A percentile compares a stretch with the other conserved stretches of the same genome.
Evolutionary conservation across 148 eudicot genomes (phyloP).

Genomic region (Fagopyrum tataricum): DNA sequence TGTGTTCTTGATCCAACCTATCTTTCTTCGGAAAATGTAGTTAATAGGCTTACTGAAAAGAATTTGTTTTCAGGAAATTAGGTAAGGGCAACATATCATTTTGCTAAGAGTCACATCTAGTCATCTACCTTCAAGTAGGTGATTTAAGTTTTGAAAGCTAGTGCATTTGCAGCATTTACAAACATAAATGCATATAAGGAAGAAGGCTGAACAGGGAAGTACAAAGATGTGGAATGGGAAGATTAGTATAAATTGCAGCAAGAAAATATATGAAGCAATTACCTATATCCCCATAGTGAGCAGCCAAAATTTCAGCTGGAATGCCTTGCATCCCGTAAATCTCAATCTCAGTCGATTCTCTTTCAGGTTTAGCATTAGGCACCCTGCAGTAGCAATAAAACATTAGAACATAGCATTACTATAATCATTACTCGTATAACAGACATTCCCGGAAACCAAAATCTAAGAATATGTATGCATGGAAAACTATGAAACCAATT

Average conservation of each 20-base stretch:
- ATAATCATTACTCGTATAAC: not conserved
- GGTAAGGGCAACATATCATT: not conserved
- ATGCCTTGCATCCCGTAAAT: constrained; percentile 98
- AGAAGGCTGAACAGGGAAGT: not conserved
- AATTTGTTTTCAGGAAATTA: not conserved
- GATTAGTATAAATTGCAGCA: not conserved
- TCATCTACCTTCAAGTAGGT: not conserved
- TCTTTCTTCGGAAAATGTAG: not conserved
- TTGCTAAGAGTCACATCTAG: not conserved
- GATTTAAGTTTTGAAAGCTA: not conserved
- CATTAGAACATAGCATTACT: not conserved
- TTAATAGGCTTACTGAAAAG: not conserved
- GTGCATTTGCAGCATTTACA: not conserved
- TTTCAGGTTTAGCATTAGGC: constrained; percentile 86
- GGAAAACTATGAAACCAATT: not conserved
- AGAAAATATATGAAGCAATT: constrained; percentile 14
- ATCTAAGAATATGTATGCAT: not conserved
- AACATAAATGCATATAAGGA: not conserved
- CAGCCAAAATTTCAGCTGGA: constrained; percentile 67
- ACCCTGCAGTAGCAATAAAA: constrained; percentile 44
- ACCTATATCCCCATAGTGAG: constrained; percentile 91
- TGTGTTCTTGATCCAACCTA: not conserved
- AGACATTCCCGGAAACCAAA: not conserved
- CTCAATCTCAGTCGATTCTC: constrained; percentile 92
- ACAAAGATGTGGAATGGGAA: not conserved